Evolutionary conservation across 1,284 basidiomycete genomes (phyloP), one percentile per base, ranked within the genome.

Genomic region (Fomitopsis betulina): DNA sequence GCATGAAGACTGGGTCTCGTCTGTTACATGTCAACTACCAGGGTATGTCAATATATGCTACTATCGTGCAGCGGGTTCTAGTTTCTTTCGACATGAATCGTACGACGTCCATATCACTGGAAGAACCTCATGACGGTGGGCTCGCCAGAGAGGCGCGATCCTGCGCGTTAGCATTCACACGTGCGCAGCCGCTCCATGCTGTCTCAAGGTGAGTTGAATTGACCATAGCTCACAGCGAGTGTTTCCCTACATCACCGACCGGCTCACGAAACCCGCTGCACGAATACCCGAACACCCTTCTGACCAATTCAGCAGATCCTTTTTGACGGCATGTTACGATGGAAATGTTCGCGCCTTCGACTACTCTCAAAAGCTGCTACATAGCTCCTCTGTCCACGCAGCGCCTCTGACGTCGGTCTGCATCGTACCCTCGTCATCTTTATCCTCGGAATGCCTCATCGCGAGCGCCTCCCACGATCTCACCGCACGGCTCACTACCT

Each of bases 1-100:
- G 21, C 92, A 95, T 64, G 92, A 98, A 63, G 96, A 98, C 65
- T 99, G 96, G 96, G 89, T 97, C 0, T 93, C 93, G 0, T 86
- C 87, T 13, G 81, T 98, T 27, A 89, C 88, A 43, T 87, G 89
- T 58, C 75, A 78, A 60, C 68, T 87, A 52, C 74, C 82, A 60
- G 87, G 87, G 93, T 94, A 66, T 66, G 88, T 75, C 15, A 37
- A n/a, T 55, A 45, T 39, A 47, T 43, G 27, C 25, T n/a, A 27
- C 27, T n/a, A 47, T 15, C 27, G 27, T 35, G 32, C 40, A 38
- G 7, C 9, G 23, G 32, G 32, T 27, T 43, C 9, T 10, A 15
- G 6, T 12, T 10, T 3, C 35, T 12, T 37, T 12, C 12, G 35
- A 37, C 8, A 37, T 9, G 35, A 1, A 37, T 15, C 3, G 35